Evolutionary conservation across 768 basidiomycete species (phyloP), one percentile per base, ranked within the genome.

Genomic region (Termitomyces sp.): DNA sequence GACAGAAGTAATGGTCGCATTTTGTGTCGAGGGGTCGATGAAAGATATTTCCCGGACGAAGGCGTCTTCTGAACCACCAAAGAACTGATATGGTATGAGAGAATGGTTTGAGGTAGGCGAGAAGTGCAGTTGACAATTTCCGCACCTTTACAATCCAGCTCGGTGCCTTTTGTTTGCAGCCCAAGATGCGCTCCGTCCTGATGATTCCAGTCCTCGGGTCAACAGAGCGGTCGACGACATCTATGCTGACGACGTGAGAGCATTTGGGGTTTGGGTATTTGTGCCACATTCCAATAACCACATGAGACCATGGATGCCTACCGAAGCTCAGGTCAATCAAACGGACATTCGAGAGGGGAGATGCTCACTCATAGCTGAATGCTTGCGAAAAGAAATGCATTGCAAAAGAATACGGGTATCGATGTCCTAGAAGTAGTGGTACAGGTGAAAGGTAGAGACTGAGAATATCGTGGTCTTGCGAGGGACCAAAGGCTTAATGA

Each of bases 201-300:
- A 97, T 88, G 62, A 96, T 81, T 33, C 95, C 95, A 10, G 91
- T 94, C 54, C 77, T 70, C 30, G 91, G 82, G 73, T 96, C 86
- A 12, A 96, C 79, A 12, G 86, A 80, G 60, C 94, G 86, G 74
- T 93, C 89, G 55, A 96, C 59, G 30, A 94, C 92, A 70, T 94
- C 91, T 67, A 94, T 81, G 61, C 88, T 89, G 62, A 92, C 77
- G 62, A 94, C 92, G 69, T 94, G 92, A 23, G 88, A 82, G 72
- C 91, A 93, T 66, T 89, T 89, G 53, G 93, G 88, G 70, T 96
- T 96, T 51, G 94, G 94, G 71, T 97, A 97, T 79, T 97, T 97
- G 62, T 88, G 86, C 89, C 92, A 94, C 80, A 96, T 90, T 61
- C 90, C 91, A 67, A 89, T 87, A 60, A 94, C 85, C 63, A 95